Evolutionary conservation across 768 basidiomycete genomes (phyloP).

Genomic region (Leucosporidium scottii): DNA sequence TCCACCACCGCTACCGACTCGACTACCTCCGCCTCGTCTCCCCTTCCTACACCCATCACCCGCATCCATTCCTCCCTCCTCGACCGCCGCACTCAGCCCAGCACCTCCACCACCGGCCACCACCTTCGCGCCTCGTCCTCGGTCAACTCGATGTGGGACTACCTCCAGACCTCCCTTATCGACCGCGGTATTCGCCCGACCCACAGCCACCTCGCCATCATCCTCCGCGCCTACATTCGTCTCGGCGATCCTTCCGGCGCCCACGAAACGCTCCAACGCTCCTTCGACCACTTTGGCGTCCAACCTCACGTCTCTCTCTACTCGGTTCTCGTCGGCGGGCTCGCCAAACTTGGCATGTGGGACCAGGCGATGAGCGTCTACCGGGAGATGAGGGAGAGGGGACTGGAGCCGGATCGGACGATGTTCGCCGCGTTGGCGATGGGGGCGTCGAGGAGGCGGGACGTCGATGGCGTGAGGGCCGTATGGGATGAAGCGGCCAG

Average conservation of each 20-base stretch:
- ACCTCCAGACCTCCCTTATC: constrained; percentile 47
- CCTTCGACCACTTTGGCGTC: constrained; percentile 50
- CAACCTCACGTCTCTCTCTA: constrained; percentile 61
- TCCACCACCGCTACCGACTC: no score
- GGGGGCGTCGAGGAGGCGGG: constrained; percentile 2
- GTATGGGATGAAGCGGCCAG: constrained; percentile 12
- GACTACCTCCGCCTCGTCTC: no score
- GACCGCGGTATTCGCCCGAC: constrained; percentile 64
- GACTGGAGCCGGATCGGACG: constrained; percentile 56
- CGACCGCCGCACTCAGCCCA: constrained; percentile 2
- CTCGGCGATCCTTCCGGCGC: constrained; percentile 58
- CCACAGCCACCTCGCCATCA: constrained; percentile 62
- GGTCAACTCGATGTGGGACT: constrained; percentile 29
- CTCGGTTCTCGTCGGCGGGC: constrained; percentile 68
- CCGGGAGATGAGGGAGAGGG: constrained; percentile 56
- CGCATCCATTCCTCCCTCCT: constrained; percentile 17
- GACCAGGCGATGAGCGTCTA: constrained; percentile 53
- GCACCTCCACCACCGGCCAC: neutral
- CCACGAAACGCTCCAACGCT: constrained; percentile 49
- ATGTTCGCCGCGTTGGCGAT: constrained; percentile 29
- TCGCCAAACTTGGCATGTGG: constrained; percentile 57
- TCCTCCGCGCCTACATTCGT: constrained; percentile 66
- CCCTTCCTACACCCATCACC: neutral
- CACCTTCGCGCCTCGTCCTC: neutral
- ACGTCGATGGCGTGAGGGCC: constrained; percentile 8